Conservation (phyloP, 2,329 filamentous ascomycete species). For the Juglanconis sp. region DNA sequence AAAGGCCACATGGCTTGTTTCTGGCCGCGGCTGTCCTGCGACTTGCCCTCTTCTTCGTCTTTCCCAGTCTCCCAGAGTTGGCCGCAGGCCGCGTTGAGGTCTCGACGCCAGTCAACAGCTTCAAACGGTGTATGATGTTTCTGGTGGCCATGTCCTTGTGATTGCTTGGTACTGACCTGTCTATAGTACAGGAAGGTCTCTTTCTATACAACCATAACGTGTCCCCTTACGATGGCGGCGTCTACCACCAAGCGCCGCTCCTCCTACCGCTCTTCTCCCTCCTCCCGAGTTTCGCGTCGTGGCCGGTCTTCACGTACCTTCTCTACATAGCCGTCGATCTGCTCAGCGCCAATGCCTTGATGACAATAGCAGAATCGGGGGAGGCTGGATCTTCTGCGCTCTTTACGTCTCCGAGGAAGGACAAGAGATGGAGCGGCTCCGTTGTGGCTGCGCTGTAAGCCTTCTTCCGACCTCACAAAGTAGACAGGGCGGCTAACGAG, state of each 20-base stretch:
- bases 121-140: conserved; percentile 76
- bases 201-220: conserved; percentile 96
- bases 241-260: conserved; percentile 77
- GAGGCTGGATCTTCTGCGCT: conserved; percentile 71
- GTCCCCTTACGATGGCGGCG: conserved; percentile 93
- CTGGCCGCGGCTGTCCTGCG: conserved; percentile 73
- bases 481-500: conserved; percentile 9
- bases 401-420: conserved; percentile 75
- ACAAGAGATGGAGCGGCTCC: conserved; percentile 70
- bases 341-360: conserved; percentile 75
- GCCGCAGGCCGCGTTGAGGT: conserved; percentile 91
- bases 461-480: not conserved
- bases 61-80: conserved; percentile 79
- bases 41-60: conserved; percentile 73
- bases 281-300: conserved; percentile 65
- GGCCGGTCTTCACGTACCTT: conserved; percentile 72
- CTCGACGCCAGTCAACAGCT: conserved; percentile 94
- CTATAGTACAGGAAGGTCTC: conserved; percentile 84
- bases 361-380: conserved; percentile 75
- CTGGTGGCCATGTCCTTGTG: not conserved
- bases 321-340: conserved; percentile 81
- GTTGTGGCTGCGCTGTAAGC: conserved; percentile 76
- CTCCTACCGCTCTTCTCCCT: conserved; percentile 89
- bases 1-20: conserved; percentile 64
- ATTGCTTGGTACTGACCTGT: conserved; percentile 2